Base-by-base conservation (phyloP, 768 basidiomycete species). In the Mycena kentingensis region DNA sequence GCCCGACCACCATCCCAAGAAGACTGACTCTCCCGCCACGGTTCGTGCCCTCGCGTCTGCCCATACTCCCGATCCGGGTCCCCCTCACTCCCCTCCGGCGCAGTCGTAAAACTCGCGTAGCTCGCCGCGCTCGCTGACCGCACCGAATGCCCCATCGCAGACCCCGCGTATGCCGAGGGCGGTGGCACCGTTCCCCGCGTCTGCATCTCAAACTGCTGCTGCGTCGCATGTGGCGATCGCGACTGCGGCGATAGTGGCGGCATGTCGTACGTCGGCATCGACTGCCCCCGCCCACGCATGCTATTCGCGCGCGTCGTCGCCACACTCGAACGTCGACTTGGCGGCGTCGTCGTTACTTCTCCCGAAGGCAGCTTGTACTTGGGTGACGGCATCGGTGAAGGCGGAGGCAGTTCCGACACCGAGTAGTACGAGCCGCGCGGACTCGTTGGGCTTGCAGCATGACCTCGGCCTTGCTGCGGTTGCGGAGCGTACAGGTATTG, bases 391-490 rank as follows among this genome's bases (percentile, higher is more conserved):
- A 81, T 63, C 0, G 87, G 85, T 4, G 87, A 87, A 12, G 83
- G 76, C 4, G 74, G 62, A 2, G 87, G 84, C 22, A 90, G 73
- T 32, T 87, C 84, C 4, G 78, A 86, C 5, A 74, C 79, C 18
- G 88, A 87, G 64, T 90, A 90, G 61, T 87, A 88, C 16, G 89
- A 89, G 8, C 68, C 68, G 21, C 70, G 73, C 3, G 79, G 78
- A 55, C 67, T 26, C 60, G 61, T 36, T 52, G 57, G 29, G 58
- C 61, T 18, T 54, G 31, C 42, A 36, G 51, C 18, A 31, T 36
- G 31, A 19, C 49, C 49, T 15, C 46, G 42, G 16, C 37, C 47
- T 3, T 34, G 47, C 29, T 51, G 58, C 11, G 49, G 42, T 22
- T 49, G 46, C 26, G 57, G 49, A 15, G 55, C 54, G 31, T 62